Conservation (phyloP, 2,329 filamentous ascomycete species). For the Dryadomyces quercivorus region DNA sequence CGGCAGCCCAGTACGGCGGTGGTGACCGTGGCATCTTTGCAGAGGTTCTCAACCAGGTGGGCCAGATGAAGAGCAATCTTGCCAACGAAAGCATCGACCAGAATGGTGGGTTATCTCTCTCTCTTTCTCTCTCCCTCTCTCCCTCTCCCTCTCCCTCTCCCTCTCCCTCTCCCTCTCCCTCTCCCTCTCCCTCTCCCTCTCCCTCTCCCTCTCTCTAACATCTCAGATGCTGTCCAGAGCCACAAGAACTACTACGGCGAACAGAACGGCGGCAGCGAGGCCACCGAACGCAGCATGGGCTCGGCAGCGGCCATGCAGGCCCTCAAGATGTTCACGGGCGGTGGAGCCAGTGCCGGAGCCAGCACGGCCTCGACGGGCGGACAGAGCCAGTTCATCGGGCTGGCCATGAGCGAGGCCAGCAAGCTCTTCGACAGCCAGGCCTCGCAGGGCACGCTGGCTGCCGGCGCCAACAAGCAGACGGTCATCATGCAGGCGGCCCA, state of each 20-base stretch:
- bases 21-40: slow-evolving; percentile 37
- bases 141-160: too few relatives aligned
- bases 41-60: slow-evolving; percentile 31
- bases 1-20: slow-evolving; percentile 33
- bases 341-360: slow-evolving; percentile 33
- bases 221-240: slow-evolving; percentile 52
- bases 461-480: slow-evolving; percentile 63
- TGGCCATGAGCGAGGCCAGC: slow-evolving; percentile 80
- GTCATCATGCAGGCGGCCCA: slow-evolving; percentile 69
- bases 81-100: slow-evolving; percentile 36
- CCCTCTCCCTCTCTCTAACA: too few relatives aligned
- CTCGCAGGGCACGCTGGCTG: slow-evolving; percentile 37
- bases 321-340: slow-evolving; percentile 58
- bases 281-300: slow-evolving; percentile 46
- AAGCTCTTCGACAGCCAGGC: slow-evolving; percentile 56
- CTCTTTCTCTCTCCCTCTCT: neutral
- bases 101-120: slow-evolving; percentile 25
- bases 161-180: too few relatives aligned
- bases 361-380: slow-evolving; percentile 18
- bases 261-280: slow-evolving; percentile 30
- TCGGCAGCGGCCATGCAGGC: slow-evolving; percentile 70
- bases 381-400: slow-evolving; percentile 69
- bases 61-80: slow-evolving; percentile 35
- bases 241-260: slow-evolving; percentile 64
- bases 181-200: too few relatives aligned